Conservation (phyloP, 108 stramenopile species). For the Discostella pseudostelligera region DNA sequence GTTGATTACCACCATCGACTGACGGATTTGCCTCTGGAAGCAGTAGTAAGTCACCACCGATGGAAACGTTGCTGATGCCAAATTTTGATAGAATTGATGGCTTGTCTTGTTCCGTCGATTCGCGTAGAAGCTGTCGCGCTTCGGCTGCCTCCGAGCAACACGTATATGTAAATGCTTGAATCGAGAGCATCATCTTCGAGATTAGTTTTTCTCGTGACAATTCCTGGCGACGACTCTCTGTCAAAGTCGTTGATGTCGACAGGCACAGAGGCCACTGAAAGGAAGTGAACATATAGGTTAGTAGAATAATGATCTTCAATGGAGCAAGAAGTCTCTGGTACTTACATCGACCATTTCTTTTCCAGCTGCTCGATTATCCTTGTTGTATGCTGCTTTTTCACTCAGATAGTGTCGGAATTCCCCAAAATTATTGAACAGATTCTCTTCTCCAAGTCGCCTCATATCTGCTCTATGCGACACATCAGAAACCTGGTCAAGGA, state of each 20-base stretch:
- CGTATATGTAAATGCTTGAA: constrained; percentile 79
- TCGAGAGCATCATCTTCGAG: constrained; percentile 72
- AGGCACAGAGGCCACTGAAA: constrained; percentile 81
- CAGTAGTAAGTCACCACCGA: constrained; percentile 56
- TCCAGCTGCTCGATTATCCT: constrained; percentile 54
- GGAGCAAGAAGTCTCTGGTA: constrained; percentile 5
- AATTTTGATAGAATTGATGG: constrained; percentile 59
- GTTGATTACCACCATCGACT: constrained; percentile 71
- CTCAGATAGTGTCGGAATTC: constrained; percentile 83
- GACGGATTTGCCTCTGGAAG: constrained; percentile 55
- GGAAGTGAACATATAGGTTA: constrained; percentile 11
- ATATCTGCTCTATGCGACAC: constrained; percentile 68
- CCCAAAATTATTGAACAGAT: constrained; percentile 64
- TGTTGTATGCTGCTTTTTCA: constrained; percentile 75
- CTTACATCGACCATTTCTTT: constrained; percentile 70
- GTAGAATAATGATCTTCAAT: background rate
- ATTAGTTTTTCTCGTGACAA: constrained; percentile 79
- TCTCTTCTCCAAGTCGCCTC: constrained; percentile 74
- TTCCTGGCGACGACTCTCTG: constrained; percentile 71
- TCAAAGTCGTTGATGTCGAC: constrained; percentile 53
- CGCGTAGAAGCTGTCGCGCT: constrained; percentile 45
- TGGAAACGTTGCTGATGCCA: constrained; percentile 54
- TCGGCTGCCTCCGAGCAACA: constrained; percentile 75
- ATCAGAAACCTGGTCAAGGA: constrained; percentile 80
- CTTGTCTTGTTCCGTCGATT: constrained; percentile 17